Conservation (phyloP, 495 filamentous ascomycete species). For the Lophiotrema nucula region DNA sequence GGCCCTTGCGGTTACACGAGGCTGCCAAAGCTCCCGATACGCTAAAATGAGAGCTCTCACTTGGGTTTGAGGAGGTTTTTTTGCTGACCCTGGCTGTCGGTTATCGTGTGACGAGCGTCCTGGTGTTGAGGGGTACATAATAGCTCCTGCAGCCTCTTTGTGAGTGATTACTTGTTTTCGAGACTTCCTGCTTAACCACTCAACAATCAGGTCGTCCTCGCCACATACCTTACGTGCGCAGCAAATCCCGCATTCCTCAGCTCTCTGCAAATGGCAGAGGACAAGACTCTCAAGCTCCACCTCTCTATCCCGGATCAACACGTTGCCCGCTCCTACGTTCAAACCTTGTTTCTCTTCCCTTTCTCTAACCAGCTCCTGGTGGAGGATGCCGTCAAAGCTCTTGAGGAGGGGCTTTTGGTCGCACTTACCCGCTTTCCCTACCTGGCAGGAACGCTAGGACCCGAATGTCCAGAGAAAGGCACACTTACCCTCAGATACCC, state of each 20-base stretch:
- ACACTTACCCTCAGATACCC: constrained; percentile 16
- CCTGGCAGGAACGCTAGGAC: constrained; percentile 20
- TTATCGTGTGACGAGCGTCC: too few species aligned
- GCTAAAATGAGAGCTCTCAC: too few species aligned
- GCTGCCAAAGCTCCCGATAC: too few species aligned
- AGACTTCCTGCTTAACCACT: too few species aligned
- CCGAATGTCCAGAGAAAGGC: background rate
- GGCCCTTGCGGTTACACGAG: too few species aligned
- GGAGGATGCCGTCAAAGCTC: constrained; percentile 12
- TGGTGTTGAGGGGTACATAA: too few species aligned
- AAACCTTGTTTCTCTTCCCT: constrained; percentile 10
- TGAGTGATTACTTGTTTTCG: too few species aligned
- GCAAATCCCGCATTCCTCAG: too few species aligned
- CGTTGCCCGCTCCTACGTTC: constrained; percentile 5
- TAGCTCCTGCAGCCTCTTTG: too few species aligned
- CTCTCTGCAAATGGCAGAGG: background rate
- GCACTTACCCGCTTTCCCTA: constrained; percentile 7
- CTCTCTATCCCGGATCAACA: constrained; percentile 17
- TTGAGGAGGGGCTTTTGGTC: constrained; percentile 8
- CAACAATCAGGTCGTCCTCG: too few species aligned
- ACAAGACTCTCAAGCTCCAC: constrained; percentile 14
- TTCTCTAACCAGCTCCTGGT: constrained; percentile 5
- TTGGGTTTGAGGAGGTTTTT: too few species aligned
- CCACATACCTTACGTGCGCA: background rate
- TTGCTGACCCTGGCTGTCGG: too few species aligned